phyloP scores from a whole-genome alignment of 2,329 filamentous ascomycete genomes.

The Nemania sp. region DNA sequence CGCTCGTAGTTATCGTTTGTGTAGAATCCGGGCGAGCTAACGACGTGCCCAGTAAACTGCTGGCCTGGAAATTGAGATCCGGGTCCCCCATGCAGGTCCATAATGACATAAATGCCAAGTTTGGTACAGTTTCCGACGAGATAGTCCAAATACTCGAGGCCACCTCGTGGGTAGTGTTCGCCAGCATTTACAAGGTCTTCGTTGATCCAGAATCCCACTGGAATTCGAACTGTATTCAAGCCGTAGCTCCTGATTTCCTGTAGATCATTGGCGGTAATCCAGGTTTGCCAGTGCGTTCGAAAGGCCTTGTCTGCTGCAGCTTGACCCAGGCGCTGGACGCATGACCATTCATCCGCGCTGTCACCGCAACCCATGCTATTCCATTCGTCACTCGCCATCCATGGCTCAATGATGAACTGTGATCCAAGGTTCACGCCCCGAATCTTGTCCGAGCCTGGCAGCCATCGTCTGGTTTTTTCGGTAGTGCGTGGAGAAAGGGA shows the following conservation, averaged over 20 bases:
- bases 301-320: constrained; percentile 50
- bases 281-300: constrained; percentile 52
- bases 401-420: constrained; percentile 56
- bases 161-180: constrained; percentile 48
- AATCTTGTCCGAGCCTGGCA: constrained; percentile 29
- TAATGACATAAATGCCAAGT: constrained; percentile 53
- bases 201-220: constrained; percentile 56
- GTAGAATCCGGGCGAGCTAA: constrained; percentile 51
- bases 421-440: constrained; percentile 56
- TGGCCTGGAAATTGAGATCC: constrained; percentile 49
- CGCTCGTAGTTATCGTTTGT: constrained; percentile 54
- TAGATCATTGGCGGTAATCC: constrained; percentile 52
- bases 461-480: constrained; percentile 16
- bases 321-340: constrained; percentile 51
- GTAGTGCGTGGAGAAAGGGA: background rate
- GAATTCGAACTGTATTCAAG: constrained; percentile 54
- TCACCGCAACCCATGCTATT: constrained; percentile 50
- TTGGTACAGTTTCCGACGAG: constrained; percentile 51
- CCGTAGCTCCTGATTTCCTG: constrained; percentile 49
- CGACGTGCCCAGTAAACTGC: constrained; percentile 47
- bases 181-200: constrained; percentile 50
- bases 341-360: constrained; percentile 52
- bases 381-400: constrained; percentile 52
- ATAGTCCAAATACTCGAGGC: constrained; percentile 49
- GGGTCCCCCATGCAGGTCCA: constrained; percentile 54